phyloP scores from a whole-genome alignment of 176 grass and related monocot genomes.

The Pontederia paniculata region DNA sequence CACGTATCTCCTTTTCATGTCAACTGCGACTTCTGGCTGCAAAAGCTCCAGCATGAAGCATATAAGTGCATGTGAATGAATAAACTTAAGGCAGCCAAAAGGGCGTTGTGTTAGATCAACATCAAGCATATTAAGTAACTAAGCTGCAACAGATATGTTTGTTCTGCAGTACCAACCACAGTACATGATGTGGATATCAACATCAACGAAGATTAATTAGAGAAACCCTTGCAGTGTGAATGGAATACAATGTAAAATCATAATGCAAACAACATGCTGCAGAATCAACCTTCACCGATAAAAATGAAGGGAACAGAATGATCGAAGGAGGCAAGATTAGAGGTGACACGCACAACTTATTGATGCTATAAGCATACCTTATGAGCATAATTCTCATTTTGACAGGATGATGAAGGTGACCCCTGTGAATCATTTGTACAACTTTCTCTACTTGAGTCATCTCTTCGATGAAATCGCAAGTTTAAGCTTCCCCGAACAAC shows the following conservation, averaged over 20 bases:
- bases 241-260: too few relatives aligned
- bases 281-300: not conserved
- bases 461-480: conserved; percentile 50
- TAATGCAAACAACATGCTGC: too few relatives aligned
- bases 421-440: conserved; percentile 31
- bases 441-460: conserved; percentile 41
- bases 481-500: conserved; percentile 51
- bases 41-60: not conserved
- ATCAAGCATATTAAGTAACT: too few relatives aligned
- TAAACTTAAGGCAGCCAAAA: conserved; percentile 19
- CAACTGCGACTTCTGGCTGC: conserved; percentile 71
- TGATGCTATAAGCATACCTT: conserved; percentile 65
- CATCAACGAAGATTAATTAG: too few relatives aligned
- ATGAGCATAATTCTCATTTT: conserved; percentile 33
- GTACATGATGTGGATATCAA: too few relatives aligned
- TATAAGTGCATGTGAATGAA: too few relatives aligned
- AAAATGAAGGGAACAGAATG: not conserved
- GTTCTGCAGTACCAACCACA: too few relatives aligned
- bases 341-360: too few relatives aligned
- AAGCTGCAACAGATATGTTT: too few relatives aligned
- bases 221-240: too few relatives aligned
- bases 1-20: conserved; percentile 98
- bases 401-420: conserved; percentile 9
- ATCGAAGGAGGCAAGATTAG: too few relatives aligned
- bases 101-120: not conserved